Evolutionary conservation across 176 grass and related monocot species (phyloP), one percentile per base, ranked within the genome.

Genomic region (Pontederia crassipes): DNA sequence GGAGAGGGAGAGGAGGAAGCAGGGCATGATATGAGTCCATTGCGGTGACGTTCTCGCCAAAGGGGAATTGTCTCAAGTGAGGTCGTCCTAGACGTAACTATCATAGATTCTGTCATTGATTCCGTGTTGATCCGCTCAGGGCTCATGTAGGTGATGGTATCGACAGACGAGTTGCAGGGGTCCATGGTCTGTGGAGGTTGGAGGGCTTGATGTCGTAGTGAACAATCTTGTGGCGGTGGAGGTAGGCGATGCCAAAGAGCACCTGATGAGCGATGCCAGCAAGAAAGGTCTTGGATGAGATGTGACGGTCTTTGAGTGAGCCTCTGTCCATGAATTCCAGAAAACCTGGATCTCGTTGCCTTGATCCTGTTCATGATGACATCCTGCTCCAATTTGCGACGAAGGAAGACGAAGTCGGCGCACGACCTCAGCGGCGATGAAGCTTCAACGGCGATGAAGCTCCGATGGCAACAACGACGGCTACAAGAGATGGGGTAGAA

Each of bases 151-250:
- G 62, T 46, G 62, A 65, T 65, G 46, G 62, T 98, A 35, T 87
- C 93, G 9, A 98, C 93, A 18, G 93, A 79, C 54, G 93, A 98
- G 76, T 98, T 85, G 76, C 93, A 98, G 67, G 93, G 84, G 71
- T 92, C 93, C 87, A 98, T 88, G 79, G 87, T 92, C 84, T 92
- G 93, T 62, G 81, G 4, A 96, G 83, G 78, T 96, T 96, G 35
- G 92, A 96, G 0, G 92, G 92, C 78, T 96, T 96, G 78, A 96
- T 96, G 81, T 96, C 92, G 29, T 83, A 80, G 92, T 96, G 87
- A 62, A 90, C 92, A 78, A 96, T 96, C 79, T 66, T 82, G 55
- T 76, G 77, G 1, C 81, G 81, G 81, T 98, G 87, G 71, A 98
- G 93, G 74, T 92, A 98, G 0, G 76, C 76, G 67, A 98, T 77